Conservation (phyloP, 2,329 filamentous ascomycete species). For the Fusarium poae region DNA sequence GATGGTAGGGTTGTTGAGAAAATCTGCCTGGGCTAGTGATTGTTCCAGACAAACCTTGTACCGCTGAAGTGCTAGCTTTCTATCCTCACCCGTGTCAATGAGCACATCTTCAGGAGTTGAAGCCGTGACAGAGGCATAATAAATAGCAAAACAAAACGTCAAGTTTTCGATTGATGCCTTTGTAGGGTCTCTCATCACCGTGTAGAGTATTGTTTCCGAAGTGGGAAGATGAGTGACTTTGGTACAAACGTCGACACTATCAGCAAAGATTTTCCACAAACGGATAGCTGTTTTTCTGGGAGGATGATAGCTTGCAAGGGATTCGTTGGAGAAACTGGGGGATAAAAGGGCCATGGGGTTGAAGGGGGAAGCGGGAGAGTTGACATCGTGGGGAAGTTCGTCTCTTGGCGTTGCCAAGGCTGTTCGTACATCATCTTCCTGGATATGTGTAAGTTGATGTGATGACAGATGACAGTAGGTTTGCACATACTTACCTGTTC, state of each 20-base stretch:
- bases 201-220: constrained; percentile 52
- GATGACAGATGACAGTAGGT: not conserved
- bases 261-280: constrained; percentile 51
- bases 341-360: constrained; percentile 54
- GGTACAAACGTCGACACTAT: constrained; percentile 49
- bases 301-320: constrained; percentile 44
- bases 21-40: constrained; percentile 55
- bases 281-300: constrained; percentile 46
- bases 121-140: constrained; percentile 61
- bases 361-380: constrained; percentile 45
- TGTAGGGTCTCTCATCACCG: constrained; percentile 49
- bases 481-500: constrained; percentile 46
- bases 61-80: constrained; percentile 41
- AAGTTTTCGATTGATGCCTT: constrained; percentile 46
- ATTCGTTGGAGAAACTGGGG: constrained; percentile 29
- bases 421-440: constrained; percentile 47
- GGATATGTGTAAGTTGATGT: constrained; percentile 1
- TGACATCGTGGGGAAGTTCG: not conserved
- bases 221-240: constrained; percentile 51
- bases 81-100: constrained; percentile 42
- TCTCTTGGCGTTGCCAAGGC: constrained; percentile 40
- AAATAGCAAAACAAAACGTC: constrained; percentile 63
- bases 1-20: constrained; percentile 57
- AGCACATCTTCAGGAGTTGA: constrained; percentile 56
- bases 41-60: constrained; percentile 56